Evolutionary conservation across 306 rosid genomes (phyloP).

Genomic region (Medicago ruthenica): DNA sequence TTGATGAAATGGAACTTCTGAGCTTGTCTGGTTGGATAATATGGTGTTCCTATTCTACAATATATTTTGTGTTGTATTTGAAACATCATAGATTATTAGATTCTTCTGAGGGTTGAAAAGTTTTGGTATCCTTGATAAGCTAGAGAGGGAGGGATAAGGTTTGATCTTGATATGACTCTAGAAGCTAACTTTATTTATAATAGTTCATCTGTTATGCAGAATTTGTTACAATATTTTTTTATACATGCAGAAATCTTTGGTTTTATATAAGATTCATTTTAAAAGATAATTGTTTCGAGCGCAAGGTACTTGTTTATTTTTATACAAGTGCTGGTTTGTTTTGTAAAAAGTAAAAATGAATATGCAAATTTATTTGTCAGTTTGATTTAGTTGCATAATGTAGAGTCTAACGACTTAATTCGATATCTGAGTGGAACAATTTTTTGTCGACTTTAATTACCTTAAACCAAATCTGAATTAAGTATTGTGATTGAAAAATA

Average conservation of each 20-base stretch:
- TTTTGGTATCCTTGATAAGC: conserved; percentile 40
- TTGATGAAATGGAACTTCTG: conserved; percentile 35
- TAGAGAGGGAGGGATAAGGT: conserved; percentile 38
- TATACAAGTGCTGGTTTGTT: neutral
- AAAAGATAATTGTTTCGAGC: neutral
- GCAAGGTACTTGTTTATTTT: no score
- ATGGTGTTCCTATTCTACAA: conserved; percentile 34
- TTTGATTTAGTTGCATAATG: neutral
- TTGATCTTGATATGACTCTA: conserved; percentile 39
- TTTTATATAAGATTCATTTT: neutral
- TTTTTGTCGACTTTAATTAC: no score
- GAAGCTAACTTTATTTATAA: conserved; percentile 37
- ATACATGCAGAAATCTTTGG: neutral
- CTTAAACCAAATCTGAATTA: no score
- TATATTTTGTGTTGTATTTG: neutral
- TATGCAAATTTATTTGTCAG: neutral
- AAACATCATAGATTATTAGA: conserved; percentile 40
- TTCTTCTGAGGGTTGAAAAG: conserved; percentile 30
- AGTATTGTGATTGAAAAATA: no score
- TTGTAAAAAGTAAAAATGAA: neutral
- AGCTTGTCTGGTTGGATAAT: conserved; percentile 43
- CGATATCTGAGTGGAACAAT: no score
- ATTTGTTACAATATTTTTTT: neutral
- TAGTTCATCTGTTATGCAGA: conserved; percentile 32
- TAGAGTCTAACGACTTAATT: no score